These are phyloP conservation scores for Kodamaea anthophila DNA, from an alignment of 1,139 yeast genomes.

Conservation along the genomic window DNA sequence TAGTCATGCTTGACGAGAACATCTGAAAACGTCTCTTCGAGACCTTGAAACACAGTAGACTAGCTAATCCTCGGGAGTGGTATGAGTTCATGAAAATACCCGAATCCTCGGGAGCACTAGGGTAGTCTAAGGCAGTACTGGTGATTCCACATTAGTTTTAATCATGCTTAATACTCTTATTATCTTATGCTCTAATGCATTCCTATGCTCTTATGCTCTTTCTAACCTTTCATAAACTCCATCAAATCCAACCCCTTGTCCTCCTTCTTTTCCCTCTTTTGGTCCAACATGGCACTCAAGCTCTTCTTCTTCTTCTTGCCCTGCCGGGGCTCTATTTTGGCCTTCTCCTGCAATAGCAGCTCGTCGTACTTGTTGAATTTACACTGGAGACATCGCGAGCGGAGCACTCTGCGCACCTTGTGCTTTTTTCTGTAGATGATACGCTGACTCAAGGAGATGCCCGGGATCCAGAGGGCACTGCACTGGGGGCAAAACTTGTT, in stretches of 20 bases:
- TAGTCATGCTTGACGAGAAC: no score
- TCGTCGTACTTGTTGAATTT: conserved; percentile 11
- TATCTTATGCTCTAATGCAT: no score
- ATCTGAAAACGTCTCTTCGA: no score
- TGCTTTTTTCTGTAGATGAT: conserved; percentile 15
- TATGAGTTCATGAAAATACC: no score
- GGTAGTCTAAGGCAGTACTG: no score
- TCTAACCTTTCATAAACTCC: conserved; percentile 35
- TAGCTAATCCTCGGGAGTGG: no score
- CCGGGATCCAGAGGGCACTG: conserved; percentile 41
- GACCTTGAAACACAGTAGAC: no score
- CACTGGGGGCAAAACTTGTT: conserved; percentile 42
- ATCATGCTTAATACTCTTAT: no score
- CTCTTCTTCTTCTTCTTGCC: conserved; percentile 27
- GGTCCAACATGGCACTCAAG: conserved; percentile 32
- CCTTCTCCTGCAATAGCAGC: conserved; percentile 9
- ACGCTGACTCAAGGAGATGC: conserved; percentile 31
- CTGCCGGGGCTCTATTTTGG: conserved; percentile 6
- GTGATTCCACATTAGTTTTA: no score
- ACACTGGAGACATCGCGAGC: conserved; percentile 27
- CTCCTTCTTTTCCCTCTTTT: conserved; percentile 36
- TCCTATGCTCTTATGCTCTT: conserved; percentile 1
- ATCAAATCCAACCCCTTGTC: conserved; percentile 33
- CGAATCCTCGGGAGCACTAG: no score
- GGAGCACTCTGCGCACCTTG: conserved; percentile 14